Evolutionary conservation across 2,329 filamentous ascomycete genomes (phyloP).

Genomic region (Verticillium isaacii): DNA sequence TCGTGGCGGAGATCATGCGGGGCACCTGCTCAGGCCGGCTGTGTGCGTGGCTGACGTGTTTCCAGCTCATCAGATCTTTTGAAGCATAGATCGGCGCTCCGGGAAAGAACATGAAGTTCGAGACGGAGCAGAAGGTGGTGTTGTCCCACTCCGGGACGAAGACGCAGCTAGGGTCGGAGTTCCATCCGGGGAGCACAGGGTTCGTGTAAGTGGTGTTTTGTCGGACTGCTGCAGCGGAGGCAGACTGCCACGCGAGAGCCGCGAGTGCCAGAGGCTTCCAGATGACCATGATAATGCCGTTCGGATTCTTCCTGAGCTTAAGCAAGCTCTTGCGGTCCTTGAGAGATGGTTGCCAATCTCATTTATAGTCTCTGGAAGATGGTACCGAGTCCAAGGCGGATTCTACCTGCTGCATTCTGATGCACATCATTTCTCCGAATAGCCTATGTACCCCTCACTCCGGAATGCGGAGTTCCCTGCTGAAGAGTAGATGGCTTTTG

Average conservation of each 20-base stretch:
- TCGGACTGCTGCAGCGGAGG: background rate
- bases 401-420: background rate
- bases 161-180: conserved; percentile 41
- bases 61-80: conserved; percentile 44
- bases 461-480: background rate
- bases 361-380: no score
- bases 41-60: conserved; percentile 30
- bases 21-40: conserved; percentile 35
- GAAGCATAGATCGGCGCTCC: conserved; percentile 47
- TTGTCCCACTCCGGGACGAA: conserved; percentile 30
- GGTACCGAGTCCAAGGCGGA: background rate
- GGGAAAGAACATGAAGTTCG: conserved; percentile 47
- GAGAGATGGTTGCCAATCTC: no score
- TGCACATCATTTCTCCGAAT: no score
- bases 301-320: background rate
- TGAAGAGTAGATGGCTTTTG: background rate
- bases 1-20: conserved; percentile 20
- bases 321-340: background rate
- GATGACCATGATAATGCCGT: background rate
- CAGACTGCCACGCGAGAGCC: background rate
- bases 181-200: conserved; percentile 43
- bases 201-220: conserved; percentile 25
- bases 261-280: background rate
- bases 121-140: conserved; percentile 45
- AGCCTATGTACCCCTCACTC: no score